These are phyloP conservation scores for Pestalotiopsis sp. DNA, from an alignment of 2,329 filamentous ascomycete species.

Conservation along the genomic window DNA sequence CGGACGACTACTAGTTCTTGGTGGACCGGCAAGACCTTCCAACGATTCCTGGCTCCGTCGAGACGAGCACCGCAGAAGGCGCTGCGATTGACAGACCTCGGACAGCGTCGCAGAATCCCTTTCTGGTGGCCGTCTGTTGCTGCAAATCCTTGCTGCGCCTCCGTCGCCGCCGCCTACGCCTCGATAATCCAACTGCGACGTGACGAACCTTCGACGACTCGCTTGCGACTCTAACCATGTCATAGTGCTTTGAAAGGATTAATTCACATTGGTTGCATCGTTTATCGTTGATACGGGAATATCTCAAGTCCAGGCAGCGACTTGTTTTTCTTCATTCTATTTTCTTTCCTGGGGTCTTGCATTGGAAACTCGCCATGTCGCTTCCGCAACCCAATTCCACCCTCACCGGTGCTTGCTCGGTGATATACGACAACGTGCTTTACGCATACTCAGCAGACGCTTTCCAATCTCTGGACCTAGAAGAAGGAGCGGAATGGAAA, in stretches of 20 bases:
- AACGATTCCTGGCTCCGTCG: neutral
- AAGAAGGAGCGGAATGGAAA: constrained; percentile 73
- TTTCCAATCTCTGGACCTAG: constrained; percentile 74
- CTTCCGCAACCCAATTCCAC: constrained; percentile 70
- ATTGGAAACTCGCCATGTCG: constrained; percentile 57
- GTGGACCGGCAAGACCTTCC: neutral
- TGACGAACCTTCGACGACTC: neutral
- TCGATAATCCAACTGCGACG: constrained; percentile 4
- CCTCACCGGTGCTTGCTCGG: constrained; percentile 79
- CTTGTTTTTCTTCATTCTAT: neutral
- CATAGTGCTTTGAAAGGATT: neutral
- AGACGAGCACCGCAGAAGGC: neutral
- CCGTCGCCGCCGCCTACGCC: neutral
- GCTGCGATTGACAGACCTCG: neutral
- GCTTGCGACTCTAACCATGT: neutral
- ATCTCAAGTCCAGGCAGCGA: constrained; percentile 8
- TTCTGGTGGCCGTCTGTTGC: neutral
- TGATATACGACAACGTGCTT: constrained; percentile 78
- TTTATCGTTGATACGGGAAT: constrained; percentile 1
- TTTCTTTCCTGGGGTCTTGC: constrained; percentile 11
- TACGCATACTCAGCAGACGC: constrained; percentile 79
- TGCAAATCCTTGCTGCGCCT: constrained; percentile 10
- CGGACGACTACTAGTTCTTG: neutral
- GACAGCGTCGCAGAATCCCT: neutral
- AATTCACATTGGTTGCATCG: neutral